A percentile compares a stretch with the other conserved stretches of the same genome.
Conservation (phyloP, 805 yeast species). For the Lachancea cidri region DNA sequence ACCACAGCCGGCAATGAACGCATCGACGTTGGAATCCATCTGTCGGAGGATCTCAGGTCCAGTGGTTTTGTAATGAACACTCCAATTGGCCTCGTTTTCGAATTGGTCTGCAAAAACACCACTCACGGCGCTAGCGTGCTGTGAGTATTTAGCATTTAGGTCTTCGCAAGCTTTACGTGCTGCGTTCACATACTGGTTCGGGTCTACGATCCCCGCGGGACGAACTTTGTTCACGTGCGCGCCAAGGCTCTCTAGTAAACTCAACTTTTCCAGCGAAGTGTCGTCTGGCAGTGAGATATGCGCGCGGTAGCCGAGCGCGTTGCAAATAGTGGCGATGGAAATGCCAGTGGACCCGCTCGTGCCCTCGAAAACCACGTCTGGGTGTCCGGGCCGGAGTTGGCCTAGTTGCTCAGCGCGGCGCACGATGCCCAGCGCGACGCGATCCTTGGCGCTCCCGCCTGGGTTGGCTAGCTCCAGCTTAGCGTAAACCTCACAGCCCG, state of each 20-base stretch:
- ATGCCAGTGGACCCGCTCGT: constrained; percentile 97
- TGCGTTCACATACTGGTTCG: constrained; percentile 84
- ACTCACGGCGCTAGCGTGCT: constrained; percentile 6
- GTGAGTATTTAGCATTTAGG: constrained; percentile 33
- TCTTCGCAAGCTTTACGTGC: constrained; percentile 65
- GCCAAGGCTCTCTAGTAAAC: constrained; percentile 66
- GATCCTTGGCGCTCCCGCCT: constrained; percentile 92
- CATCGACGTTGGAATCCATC: constrained; percentile 58
- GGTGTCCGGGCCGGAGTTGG: constrained; percentile 53
- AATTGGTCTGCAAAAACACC: constrained; percentile 95
- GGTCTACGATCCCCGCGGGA: constrained; percentile 94
- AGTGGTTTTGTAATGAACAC: constrained; percentile 71
- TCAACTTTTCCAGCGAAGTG: constrained; percentile 78
- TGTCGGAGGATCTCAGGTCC: constrained; percentile 92
- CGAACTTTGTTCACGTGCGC: constrained; percentile 80
- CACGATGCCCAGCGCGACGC: constrained; percentile 86
- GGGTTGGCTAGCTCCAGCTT: constrained; percentile 84
- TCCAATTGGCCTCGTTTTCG: constrained; percentile 90
- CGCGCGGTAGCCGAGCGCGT: constrained; percentile 81
- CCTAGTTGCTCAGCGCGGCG: constrained; percentile 61
- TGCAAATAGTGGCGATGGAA: constrained; percentile 83
- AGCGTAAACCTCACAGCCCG: constrained; percentile 82
- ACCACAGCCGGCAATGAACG: constrained; percentile 87
- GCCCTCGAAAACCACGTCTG: constrained; percentile 74
- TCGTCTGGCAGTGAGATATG: constrained; percentile 96